phyloP scores from a whole-genome alignment of 2,329 filamentous ascomycete genomes.

The Dothistroma pini region DNA sequence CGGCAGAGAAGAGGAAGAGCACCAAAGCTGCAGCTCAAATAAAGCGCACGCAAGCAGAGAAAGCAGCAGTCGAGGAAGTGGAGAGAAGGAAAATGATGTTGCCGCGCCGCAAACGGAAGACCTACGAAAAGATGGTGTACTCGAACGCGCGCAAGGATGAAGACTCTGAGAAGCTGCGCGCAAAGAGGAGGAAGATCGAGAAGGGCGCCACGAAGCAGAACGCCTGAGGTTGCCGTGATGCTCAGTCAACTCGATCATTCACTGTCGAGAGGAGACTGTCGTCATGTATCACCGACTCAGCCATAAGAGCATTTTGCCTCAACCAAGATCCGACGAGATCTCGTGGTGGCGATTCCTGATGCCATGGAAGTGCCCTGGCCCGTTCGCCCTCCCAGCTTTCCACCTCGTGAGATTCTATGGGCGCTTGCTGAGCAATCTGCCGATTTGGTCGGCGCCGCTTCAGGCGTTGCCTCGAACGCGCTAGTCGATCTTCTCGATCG shows the following conservation, averaged over 20 bases:
- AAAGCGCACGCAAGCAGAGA: constrained; percentile 61
- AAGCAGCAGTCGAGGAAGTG: constrained; percentile 75
- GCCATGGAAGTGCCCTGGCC: constrained; percentile 3
- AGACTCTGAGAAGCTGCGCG: constrained; percentile 80
- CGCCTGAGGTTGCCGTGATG: not conserved
- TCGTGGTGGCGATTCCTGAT: constrained; percentile 3
- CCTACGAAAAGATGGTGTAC: constrained; percentile 96
- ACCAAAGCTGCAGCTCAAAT: constrained; percentile 67
- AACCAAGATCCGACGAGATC: constrained; percentile 5
- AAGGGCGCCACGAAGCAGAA: constrained; percentile 17
- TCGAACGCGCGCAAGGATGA: constrained; percentile 90
- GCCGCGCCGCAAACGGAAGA: constrained; percentile 94
- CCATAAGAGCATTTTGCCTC: not conserved
- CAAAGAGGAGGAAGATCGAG: constrained; percentile 89
- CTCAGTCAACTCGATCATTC: not conserved
- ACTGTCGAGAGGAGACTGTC: not conserved
- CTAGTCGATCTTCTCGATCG: constrained; percentile 8
- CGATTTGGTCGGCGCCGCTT: not conserved
- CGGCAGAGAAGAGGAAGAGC: constrained; percentile 54
- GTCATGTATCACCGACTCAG: not conserved
- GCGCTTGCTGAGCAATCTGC: not conserved
- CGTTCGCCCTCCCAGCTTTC: not conserved
- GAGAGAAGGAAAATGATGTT: constrained; percentile 98
- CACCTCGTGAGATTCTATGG: not conserved
- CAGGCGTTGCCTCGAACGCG: constrained; percentile 2